Percentiles rank a stretch among this genome's conserved stretches.
Evolutionary conservation across 2,329 filamentous ascomycete genomes (phyloP).

Genomic region (Talaromyces sp.): DNA sequence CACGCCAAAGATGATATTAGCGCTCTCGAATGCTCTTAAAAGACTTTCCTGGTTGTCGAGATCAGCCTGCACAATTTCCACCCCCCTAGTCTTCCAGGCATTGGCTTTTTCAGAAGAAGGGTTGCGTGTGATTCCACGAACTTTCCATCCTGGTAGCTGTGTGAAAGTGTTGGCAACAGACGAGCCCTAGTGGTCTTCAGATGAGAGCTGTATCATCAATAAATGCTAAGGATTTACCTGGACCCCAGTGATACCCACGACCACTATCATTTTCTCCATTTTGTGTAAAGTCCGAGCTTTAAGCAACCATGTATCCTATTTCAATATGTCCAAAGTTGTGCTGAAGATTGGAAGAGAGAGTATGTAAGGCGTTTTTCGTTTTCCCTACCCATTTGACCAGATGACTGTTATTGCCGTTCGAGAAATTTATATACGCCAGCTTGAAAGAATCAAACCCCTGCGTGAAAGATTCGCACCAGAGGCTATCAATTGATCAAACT

Average conservation of each 20-base stretch:
- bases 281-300: neutral
- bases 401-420: neutral
- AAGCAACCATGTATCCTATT: no score
- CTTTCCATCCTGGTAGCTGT: slow-evolving; percentile 6
- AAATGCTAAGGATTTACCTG: neutral
- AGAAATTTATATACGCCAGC: neutral
- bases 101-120: neutral
- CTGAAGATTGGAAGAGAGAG: neutral
- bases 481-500: neutral
- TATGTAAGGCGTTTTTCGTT: neutral
- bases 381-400: neutral
- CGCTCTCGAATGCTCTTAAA: neutral
- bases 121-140: slow-evolving; percentile 6
- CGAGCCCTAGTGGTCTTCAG: neutral
- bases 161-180: slow-evolving; percentile 4
- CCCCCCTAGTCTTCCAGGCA: neutral
- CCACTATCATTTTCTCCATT: neutral
- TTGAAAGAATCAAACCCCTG: neutral
- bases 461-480: neutral
- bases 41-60: slow-evolving; percentile 1
- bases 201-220: neutral
- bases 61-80: slow-evolving; percentile 9
- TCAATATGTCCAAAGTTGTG: neutral
- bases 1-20: slow-evolving; percentile 10
- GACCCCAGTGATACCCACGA: neutral